These are phyloP conservation scores for Erythrobasidium hasegawianum DNA, from an alignment of 1,284 basidiomycete species.

Conservation along the genomic window DNA sequence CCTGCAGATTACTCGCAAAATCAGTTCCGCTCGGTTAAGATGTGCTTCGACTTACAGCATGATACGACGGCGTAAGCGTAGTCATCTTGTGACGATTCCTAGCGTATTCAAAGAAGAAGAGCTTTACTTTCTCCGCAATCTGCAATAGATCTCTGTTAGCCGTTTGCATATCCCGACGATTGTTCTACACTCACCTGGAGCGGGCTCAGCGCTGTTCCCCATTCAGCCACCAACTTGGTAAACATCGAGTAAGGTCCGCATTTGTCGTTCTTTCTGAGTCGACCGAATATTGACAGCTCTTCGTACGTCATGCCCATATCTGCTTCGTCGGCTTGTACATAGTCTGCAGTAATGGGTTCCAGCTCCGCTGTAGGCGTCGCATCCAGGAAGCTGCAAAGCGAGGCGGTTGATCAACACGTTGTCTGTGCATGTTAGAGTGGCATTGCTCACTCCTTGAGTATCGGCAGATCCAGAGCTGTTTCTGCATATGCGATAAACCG, in stretches of 20 bases:
- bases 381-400: constrained; percentile 67
- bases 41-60: constrained; percentile 59
- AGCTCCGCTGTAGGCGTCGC: constrained; percentile 94
- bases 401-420: not conserved
- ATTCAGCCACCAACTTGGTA: constrained; percentile 86
- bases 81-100: constrained; percentile 99
- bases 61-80: constrained; percentile 91
- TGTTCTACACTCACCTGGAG: constrained; percentile 57
- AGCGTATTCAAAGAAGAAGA: constrained; percentile 96
- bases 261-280: constrained; percentile 91
- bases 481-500: constrained; percentile 85
- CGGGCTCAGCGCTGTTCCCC: constrained; percentile 73
- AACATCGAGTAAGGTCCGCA: constrained; percentile 97
- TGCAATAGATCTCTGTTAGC: constrained; percentile 47
- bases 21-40: constrained; percentile 9
- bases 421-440: constrained; percentile 4
- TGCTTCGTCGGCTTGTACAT: constrained; percentile 93
- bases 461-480: constrained; percentile 73
- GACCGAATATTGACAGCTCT: constrained; percentile 87
- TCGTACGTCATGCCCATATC: constrained; percentile 89
- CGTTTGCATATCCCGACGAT: not conserved
- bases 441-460: constrained; percentile 64
- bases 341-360: constrained; percentile 88
- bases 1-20: constrained; percentile 54
- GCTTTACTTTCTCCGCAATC: constrained; percentile 96